phyloP scores from a whole-genome alignment of 139 green algal genomes.

The Coccomyxa sp. region DNA sequence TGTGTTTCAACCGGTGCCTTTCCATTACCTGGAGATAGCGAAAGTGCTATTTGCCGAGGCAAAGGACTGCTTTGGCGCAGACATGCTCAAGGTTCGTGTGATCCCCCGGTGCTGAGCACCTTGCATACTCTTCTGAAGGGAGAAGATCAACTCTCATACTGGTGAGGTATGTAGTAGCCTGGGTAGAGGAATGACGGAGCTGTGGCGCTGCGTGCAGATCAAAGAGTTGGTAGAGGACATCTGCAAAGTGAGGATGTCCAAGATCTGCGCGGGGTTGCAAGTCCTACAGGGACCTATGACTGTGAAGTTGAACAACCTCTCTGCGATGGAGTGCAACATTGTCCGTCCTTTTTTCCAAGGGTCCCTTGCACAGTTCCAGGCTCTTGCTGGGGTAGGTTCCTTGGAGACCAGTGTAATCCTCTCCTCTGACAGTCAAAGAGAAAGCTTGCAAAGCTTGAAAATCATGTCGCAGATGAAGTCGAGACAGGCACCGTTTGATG shows the following conservation, averaged over 20 bases:
- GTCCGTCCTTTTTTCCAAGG: slow-evolving; percentile 68
- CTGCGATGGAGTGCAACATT: slow-evolving; percentile 77
- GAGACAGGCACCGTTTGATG: too few relatives aligned
- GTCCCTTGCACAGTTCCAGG: slow-evolving; percentile 52
- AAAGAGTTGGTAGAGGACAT: slow-evolving; percentile 63
- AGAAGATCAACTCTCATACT: background rate
- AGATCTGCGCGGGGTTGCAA: slow-evolving; percentile 73
- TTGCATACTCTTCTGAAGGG: background rate
- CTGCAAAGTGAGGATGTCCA: slow-evolving; percentile 66
- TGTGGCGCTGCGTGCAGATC: slow-evolving; percentile 37
- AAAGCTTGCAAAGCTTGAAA: too few relatives aligned
- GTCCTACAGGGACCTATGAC: slow-evolving; percentile 63
- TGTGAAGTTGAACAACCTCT: slow-evolving; percentile 84
- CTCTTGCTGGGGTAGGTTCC: slow-evolving; percentile 42
- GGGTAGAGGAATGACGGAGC: background rate
- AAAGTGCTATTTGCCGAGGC: slow-evolving; percentile 33
- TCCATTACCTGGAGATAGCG: slow-evolving; percentile 66
- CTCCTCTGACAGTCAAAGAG: too few relatives aligned
- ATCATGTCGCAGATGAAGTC: too few relatives aligned
- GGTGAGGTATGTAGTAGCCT: too few relatives aligned
- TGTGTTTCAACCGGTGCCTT: slow-evolving; percentile 72
- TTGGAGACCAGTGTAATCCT: too few relatives aligned
- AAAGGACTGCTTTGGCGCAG: slow-evolving; percentile 37
- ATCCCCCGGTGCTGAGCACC: background rate
- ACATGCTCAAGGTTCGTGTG: background rate